Evolutionary conservation across 768 basidiomycete genomes (phyloP).

Genomic region (Termitomyces sp.): DNA sequence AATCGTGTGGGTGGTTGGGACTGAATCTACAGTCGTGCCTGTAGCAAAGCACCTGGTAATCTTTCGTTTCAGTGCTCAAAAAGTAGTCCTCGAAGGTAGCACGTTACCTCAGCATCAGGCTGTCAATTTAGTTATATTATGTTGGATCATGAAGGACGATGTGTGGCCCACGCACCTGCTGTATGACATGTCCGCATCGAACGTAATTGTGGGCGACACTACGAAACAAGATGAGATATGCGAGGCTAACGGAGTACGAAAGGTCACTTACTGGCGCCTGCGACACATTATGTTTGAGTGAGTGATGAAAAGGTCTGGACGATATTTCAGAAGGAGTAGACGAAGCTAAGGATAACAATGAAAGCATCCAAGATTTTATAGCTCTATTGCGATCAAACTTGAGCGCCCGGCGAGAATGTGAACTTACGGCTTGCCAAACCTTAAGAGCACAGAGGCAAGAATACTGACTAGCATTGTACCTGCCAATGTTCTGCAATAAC

Average conservation of each 20-base stretch:
- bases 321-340: not conserved
- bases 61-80: not conserved
- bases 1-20: conserved; percentile 42
- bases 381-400: not conserved
- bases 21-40: conserved; percentile 47
- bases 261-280: not conserved
- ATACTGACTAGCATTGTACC: not conserved
- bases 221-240: not conserved
- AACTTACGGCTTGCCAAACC: too few species aligned
- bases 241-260: not conserved
- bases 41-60: not conserved
- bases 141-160: not conserved
- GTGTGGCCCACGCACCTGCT: not conserved
- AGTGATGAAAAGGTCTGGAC: not conserved
- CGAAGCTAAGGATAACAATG: not conserved
- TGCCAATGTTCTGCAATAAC: not conserved
- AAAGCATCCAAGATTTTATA: not conserved
- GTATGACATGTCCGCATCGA: not conserved
- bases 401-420: not conserved
- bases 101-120: not conserved
- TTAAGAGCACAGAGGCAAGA: not conserved
- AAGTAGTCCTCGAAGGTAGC: not conserved
- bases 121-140: not conserved
- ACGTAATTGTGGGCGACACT: not conserved
- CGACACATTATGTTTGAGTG: not conserved